These are phyloP conservation scores for Rhizopogon sp. DNA, from an alignment of 768 basidiomycete genomes.

Conservation along the genomic window DNA sequence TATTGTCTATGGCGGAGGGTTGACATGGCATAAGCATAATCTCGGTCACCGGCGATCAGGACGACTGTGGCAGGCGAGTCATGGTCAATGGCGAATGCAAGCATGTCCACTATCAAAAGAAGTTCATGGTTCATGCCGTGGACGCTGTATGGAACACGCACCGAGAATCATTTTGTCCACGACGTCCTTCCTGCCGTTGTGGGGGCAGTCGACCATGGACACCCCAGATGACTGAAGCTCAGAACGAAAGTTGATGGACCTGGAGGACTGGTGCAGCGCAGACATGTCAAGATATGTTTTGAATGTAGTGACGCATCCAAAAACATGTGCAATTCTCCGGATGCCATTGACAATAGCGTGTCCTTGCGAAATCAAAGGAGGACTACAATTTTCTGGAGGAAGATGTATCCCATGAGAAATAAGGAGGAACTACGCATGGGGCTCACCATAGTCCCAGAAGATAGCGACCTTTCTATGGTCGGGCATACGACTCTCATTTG, in stretches of 20 bases:
- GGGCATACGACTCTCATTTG: constrained; percentile 24
- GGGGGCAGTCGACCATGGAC: constrained; percentile 33
- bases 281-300: constrained; percentile 51
- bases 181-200: constrained; percentile 30
- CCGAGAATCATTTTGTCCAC: constrained; percentile 46
- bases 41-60: constrained; percentile 65
- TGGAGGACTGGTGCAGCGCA: constrained; percentile 25
- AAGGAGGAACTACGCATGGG: not conserved
- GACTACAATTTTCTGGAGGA: constrained; percentile 28
- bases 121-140: constrained; percentile 2
- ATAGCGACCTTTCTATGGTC: constrained; percentile 36
- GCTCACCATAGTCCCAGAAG: constrained; percentile 34
- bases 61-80: constrained; percentile 48
- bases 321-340: constrained; percentile 38
- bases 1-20: constrained; percentile 50
- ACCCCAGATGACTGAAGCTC: constrained; percentile 44
- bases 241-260: constrained; percentile 32
- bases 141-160: constrained; percentile 11
- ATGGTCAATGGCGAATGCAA: constrained; percentile 62
- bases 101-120: constrained; percentile 51
- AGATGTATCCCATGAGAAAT: constrained; percentile 2
- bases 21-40: constrained; percentile 62
- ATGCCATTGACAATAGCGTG: constrained; percentile 42
- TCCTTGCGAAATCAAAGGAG: constrained; percentile 23
- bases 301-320: constrained; percentile 44